phyloP scores from a whole-genome alignment of 306 rosid genomes.

The Lupinus albus region DNA sequence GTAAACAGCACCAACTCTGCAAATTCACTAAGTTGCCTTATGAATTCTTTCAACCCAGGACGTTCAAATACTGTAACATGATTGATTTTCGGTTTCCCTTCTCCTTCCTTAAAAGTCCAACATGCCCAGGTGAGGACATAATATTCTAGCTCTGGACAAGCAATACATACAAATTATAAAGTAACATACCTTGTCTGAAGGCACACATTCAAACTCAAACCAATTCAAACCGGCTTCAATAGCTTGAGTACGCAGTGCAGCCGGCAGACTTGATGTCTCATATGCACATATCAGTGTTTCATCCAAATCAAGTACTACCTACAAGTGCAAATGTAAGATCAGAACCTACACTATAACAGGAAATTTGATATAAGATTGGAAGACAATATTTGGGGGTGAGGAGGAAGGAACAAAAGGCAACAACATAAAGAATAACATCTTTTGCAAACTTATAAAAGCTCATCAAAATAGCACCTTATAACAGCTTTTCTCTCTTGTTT shows the following conservation, averaged over 20 bases:
- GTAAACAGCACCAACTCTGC: slow-evolving; percentile 84
- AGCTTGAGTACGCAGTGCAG: slow-evolving; percentile 65
- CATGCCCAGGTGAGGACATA: slow-evolving; percentile 36
- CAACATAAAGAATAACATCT: no score
- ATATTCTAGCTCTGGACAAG: slow-evolving; percentile 33
- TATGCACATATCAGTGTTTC: slow-evolving; percentile 90
- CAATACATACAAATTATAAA: slow-evolving; percentile 26
- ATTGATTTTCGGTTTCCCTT: slow-evolving; percentile 79
- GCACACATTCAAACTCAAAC: slow-evolving; percentile 81
- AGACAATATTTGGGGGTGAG: no score
- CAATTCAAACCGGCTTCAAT: slow-evolving; percentile 81
- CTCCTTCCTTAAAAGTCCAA: slow-evolving; percentile 64
- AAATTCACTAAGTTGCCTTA: slow-evolving; percentile 68
- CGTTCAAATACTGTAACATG: slow-evolving; percentile 91
- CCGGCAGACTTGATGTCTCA: slow-evolving; percentile 78
- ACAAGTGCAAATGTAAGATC: slow-evolving; percentile 43
- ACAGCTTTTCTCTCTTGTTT: no score
- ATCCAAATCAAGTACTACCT: slow-evolving; percentile 97
- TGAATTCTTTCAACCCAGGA: slow-evolving; percentile 88
- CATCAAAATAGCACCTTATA: no score
- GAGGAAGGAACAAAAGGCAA: no score
- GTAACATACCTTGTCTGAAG: slow-evolving; percentile 69
- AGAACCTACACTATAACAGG: slow-evolving; percentile 15
- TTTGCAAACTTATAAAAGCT: no score
- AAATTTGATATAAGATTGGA: no score